phyloP scores from a whole-genome alignment of 129 eudicot species.

The Lactuca saligna region DNA sequence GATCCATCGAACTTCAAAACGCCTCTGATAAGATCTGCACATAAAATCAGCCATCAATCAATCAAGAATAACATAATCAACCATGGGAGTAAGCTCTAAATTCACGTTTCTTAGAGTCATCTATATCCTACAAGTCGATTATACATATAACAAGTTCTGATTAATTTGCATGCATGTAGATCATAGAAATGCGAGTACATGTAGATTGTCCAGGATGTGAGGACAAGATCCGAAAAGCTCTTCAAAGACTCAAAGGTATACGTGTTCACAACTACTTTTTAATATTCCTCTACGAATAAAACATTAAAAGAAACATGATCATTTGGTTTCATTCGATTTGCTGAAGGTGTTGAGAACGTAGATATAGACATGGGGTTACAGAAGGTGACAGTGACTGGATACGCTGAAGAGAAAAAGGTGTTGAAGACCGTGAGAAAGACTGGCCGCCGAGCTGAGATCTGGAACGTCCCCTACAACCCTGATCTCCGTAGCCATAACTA shows the following conservation, averaged over 20 bases:
- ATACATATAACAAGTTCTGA: not conserved
- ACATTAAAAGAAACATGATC: too few relatives aligned
- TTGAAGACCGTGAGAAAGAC: slow-evolving; percentile 62
- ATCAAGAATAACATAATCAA: slow-evolving; percentile 1
- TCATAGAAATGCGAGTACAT: slow-evolving; percentile 73
- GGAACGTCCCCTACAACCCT: slow-evolving; percentile 73
- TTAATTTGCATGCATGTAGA: slow-evolving; percentile 37
- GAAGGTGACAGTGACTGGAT: slow-evolving; percentile 75
- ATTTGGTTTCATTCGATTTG: not conserved
- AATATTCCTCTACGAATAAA: not conserved
- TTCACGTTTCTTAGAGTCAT: not conserved
- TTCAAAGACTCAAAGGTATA: slow-evolving; percentile 71
- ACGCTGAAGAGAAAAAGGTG: slow-evolving; percentile 61
- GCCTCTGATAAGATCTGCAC: not conserved
- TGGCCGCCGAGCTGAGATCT: slow-evolving; percentile 69
- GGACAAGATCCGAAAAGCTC: slow-evolving; percentile 61
- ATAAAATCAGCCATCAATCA: not conserved
- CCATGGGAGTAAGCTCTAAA: slow-evolving; percentile 24
- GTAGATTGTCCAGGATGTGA: slow-evolving; percentile 78
- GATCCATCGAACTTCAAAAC: not conserved
- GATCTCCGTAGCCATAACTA: slow-evolving; percentile 51
- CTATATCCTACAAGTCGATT: not conserved
- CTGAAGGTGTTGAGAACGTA: slow-evolving; percentile 59
- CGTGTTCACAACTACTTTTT: too few relatives aligned
- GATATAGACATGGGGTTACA: slow-evolving; percentile 79